A percentile compares a stretch with the other conserved stretches of the same genome.
Conservation (phyloP, 2,329 filamentous ascomycete species). For the Rosellinia necatrix region DNA sequence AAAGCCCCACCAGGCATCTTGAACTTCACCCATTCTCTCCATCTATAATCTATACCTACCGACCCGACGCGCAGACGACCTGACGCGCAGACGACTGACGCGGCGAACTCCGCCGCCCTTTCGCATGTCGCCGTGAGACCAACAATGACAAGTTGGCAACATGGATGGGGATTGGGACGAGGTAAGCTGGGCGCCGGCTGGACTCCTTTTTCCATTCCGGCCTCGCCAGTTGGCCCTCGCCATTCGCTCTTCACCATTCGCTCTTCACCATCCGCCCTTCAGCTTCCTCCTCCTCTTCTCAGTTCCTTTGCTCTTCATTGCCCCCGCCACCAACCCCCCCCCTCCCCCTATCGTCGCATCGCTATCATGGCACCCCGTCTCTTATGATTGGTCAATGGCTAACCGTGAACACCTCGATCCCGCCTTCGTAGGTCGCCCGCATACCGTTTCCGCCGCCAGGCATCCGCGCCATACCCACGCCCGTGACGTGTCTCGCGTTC, state of each 20-base stretch:
- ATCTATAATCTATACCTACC: too few species aligned
- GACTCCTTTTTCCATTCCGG: too few species aligned
- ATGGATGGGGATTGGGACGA: slow-evolving; percentile 74
- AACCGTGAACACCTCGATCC: background rate
- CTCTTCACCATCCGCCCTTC: too few species aligned
- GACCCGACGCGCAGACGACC: background rate
- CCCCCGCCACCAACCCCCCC: too few species aligned
- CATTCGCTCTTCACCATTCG: too few species aligned
- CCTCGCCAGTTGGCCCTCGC: too few species aligned
- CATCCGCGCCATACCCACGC: slow-evolving; percentile 70
- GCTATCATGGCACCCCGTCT: background rate
- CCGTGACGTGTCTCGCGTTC: slow-evolving; percentile 82
- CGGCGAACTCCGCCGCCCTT: slow-evolving; percentile 2
- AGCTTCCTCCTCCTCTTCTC: too few species aligned
- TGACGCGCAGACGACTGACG: background rate
- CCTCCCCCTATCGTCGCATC: background rate
- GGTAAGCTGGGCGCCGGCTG: slow-evolving; percentile 56
- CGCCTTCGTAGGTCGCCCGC: slow-evolving; percentile 68
- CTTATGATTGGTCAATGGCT: background rate
- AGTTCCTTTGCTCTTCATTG: too few species aligned
- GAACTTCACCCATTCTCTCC: too few species aligned
- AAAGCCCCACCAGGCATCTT: too few species aligned
- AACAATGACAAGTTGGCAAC: slow-evolving; percentile 41
- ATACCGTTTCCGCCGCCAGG: slow-evolving; percentile 80
- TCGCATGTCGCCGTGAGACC: slow-evolving; percentile 6